Conservation (phyloP, 2,329 filamentous ascomycete genomes). For the Elsinoe fawcettii region DNA sequence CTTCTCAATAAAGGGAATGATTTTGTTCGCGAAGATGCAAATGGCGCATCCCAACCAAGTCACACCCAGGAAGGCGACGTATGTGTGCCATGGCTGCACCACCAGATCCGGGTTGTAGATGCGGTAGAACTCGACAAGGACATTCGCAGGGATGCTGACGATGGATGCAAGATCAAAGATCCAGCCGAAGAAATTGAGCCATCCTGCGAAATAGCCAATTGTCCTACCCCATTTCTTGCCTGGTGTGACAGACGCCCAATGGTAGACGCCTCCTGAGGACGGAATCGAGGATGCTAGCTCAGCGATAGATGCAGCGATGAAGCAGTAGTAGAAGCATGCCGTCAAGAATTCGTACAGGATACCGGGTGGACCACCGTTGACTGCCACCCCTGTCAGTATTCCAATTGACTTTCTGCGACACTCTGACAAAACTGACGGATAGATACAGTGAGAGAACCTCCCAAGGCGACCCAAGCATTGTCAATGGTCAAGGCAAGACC, state of each 20-base stretch:
- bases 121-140: constrained; percentile 54
- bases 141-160: constrained; percentile 51
- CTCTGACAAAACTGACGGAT: constrained; percentile 33
- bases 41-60: constrained; percentile 47
- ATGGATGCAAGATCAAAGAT: constrained; percentile 55
- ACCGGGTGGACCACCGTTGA: constrained; percentile 32
- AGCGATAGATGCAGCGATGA: constrained; percentile 31
- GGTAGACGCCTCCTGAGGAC: constrained; percentile 30
- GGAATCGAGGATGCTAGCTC: constrained; percentile 29
- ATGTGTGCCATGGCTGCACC: constrained; percentile 51
- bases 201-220: constrained; percentile 32
- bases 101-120: constrained; percentile 49
- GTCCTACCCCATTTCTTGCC: constrained; percentile 28
- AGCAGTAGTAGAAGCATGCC: constrained; percentile 29
- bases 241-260: constrained; percentile 31
- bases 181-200: constrained; percentile 50
- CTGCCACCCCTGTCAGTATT: constrained; percentile 23
- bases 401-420: not conserved
- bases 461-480: constrained; percentile 58
- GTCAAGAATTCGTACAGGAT: constrained; percentile 32
- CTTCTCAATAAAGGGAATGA: constrained; percentile 46
- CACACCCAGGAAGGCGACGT: constrained; percentile 50
- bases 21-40: constrained; percentile 51
- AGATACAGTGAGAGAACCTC: constrained; percentile 51
- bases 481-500: constrained; percentile 50